Evolutionary conservation across 2,329 filamentous ascomycete species (phyloP).

Genomic region (Hypoxylon sp.): DNA sequence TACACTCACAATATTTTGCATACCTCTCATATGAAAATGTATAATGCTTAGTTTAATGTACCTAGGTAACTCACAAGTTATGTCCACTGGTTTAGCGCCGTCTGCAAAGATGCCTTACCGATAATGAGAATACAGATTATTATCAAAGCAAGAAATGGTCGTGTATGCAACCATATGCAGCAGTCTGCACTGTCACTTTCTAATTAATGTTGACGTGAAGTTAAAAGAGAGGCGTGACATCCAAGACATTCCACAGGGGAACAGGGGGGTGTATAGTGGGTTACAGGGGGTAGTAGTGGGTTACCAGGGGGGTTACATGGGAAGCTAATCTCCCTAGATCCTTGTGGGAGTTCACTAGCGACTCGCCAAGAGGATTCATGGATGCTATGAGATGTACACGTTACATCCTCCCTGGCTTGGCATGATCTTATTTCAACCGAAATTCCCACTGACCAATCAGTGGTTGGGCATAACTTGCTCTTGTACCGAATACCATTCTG

Average conservation of each 20-base stretch:
- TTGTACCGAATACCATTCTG: conserved; percentile 16
- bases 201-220: conserved; percentile 42
- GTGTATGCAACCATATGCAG: conserved; percentile 12
- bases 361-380: not conserved
- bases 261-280: not conserved
- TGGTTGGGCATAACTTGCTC: not conserved
- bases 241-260: conserved; percentile 22
- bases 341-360: conserved; percentile 10
- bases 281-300: not conserved
- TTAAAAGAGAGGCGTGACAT: conserved; percentile 42
- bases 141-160: too few species aligned
- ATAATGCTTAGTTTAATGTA: conserved; percentile 38
- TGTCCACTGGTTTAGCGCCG: conserved; percentile 9
- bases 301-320: conserved; percentile 1
- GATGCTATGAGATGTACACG: conserved; percentile 19
- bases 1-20: conserved; percentile 10
- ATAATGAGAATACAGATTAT: conserved; percentile 13
- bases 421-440: conserved; percentile 25
- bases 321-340: conserved; percentile 23
- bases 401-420: conserved; percentile 24
- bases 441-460: conserved; percentile 19
- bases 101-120: conserved; percentile 12
- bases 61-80: not conserved
- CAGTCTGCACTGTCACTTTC: conserved; percentile 4
- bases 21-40: conserved; percentile 25